Conservation (phyloP, 2,329 filamentous ascomycete genomes). For the Botrytis galanthina region DNA sequence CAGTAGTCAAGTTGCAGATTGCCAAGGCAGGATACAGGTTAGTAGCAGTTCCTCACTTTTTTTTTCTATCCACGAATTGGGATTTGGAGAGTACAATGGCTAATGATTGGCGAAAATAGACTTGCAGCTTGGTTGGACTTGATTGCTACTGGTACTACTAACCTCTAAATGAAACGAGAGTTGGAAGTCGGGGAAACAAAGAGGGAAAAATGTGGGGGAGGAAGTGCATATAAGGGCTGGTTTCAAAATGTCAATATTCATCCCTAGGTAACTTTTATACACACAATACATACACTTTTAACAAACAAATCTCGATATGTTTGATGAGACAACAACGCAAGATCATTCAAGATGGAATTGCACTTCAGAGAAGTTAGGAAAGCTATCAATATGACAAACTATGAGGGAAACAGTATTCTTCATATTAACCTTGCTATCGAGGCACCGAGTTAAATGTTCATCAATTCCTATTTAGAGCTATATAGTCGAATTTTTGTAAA, state of each 20-base stretch:
- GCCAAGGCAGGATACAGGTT: constrained; percentile 64
- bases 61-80: not conserved
- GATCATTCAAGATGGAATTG: not conserved
- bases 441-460: not conserved
- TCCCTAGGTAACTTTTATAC: not conserved
- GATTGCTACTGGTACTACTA: constrained; percentile 45
- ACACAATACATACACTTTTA: not conserved
- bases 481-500: no score
- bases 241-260: not conserved
- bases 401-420: not conserved
- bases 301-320: not conserved
- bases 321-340: not conserved
- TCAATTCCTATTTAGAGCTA: no score
- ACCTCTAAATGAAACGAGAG: not conserved
- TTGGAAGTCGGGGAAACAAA: not conserved
- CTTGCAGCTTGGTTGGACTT: constrained; percentile 67
- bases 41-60: not conserved
- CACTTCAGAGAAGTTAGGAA: not conserved
- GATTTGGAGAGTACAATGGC: not conserved
- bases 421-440: not conserved
- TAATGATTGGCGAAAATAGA: constrained; percentile 9
- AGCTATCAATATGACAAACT: not conserved
- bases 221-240: not conserved
- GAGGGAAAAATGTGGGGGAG: not conserved
- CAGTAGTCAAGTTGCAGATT: constrained; percentile 62